Base-by-base conservation (phyloP, 331 rosid genomes). In the Rhamnella rubrinervis region DNA sequence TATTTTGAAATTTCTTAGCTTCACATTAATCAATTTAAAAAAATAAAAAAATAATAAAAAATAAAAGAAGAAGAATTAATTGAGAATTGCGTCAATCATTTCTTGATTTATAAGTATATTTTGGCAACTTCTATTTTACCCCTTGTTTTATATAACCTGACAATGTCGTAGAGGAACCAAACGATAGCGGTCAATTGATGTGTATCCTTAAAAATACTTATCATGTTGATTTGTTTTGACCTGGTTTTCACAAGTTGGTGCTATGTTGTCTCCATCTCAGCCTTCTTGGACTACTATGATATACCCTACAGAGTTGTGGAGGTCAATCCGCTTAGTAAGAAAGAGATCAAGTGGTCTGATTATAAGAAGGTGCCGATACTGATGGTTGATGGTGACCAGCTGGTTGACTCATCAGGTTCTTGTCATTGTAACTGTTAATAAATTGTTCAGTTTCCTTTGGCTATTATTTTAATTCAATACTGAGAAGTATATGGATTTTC, bases 291-390 rank as follows among this genome's bases (percentile, higher is more conserved):
- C 85, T 95, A 95, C 84, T 75, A 87, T 49, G 92, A 89, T 73
- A 78, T 95, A 80, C 97, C 95, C 1, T 95, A 95, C 87, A 80
- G 84, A 71, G 82, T 95, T 65, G 96, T 95, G 65, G 99, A 95
- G 84, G 97, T 95, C 66, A 95, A 95, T 71, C 99, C 99, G 2
- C 71, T 95, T 44, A 91, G 96, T 65, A 95, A 95, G 85, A 95
- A 95, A 63, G 99, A 95, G 85, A 95, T 95, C 71, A 87, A 95
- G 75, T 95, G 95, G 91, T 91, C 96, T 16, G 97, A 91, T 26
- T 95, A 95, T 75, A 74, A 87, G 92, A 95, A 95, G 86, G 97
- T 95, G 82, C 99, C 99, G 3, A 91, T 95, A 72, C 49, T 95
- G 84, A 65, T 86, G 89, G 91, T 95, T 60, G 96, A 95, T 78